Conservation (phyloP, 2,329 filamentous ascomycete genomes). For the Monilinia fructigena region DNA sequence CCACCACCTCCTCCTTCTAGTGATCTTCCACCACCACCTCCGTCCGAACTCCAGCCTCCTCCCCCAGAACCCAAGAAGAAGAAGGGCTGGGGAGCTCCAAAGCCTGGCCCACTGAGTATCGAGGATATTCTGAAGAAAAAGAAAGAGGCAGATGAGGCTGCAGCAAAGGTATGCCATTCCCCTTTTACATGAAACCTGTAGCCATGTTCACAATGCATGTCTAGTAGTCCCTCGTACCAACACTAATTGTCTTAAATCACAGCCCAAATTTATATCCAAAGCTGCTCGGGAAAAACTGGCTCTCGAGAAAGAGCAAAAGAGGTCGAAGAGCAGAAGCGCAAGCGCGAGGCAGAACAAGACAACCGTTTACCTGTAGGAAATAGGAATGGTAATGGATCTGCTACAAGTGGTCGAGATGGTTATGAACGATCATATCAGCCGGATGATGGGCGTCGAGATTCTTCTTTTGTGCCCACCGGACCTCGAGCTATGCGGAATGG, state of each 20-base stretch:
- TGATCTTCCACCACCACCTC: slow-evolving; percentile 41
- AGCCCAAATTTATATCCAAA: slow-evolving; percentile 83
- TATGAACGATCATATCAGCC: slow-evolving; percentile 30
- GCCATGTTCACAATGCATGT: slow-evolving; percentile 37
- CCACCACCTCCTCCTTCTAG: slow-evolving; percentile 36
- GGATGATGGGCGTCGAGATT: slow-evolving; percentile 34
- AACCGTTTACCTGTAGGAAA: slow-evolving; percentile 29
- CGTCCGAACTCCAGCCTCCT: slow-evolving; percentile 43
- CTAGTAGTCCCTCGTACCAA: slow-evolving; percentile 31
- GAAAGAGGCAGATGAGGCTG: slow-evolving; percentile 79
- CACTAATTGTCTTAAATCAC: slow-evolving; percentile 35
- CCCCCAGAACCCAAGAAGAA: slow-evolving; percentile 54
- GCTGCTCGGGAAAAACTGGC: slow-evolving; percentile 78
- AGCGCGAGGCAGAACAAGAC: slow-evolving; percentile 39
- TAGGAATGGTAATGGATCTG: slow-evolving; percentile 25
- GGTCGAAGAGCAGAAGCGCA: slow-evolving; percentile 60
- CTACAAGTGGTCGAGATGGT: slow-evolving; percentile 32
- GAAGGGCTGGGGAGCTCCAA: slow-evolving; percentile 49
- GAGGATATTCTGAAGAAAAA: slow-evolving; percentile 85
- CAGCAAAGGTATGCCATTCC: slow-evolving; percentile 61
- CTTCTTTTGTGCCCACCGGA: slow-evolving; percentile 61
- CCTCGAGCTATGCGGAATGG: slow-evolving; percentile 63
- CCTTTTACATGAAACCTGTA: slow-evolving; percentile 25
- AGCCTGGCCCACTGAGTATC: slow-evolving; percentile 65
- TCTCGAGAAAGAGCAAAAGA: slow-evolving; percentile 72